These are phyloP conservation scores for Dryas integrifolia DNA, from an alignment of 331 rosid genomes.

Conservation along the genomic window DNA sequence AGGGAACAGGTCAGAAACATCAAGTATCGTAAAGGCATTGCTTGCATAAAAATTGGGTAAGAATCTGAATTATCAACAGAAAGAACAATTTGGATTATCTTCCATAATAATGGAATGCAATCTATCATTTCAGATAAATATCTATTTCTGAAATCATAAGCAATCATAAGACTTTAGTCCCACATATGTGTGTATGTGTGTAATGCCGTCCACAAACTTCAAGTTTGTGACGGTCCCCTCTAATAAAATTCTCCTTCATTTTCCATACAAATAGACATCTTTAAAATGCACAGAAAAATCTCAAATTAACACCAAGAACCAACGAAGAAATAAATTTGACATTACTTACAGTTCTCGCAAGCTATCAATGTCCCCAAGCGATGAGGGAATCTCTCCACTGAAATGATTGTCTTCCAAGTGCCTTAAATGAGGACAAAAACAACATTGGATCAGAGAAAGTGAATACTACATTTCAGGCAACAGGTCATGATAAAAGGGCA, in stretches of 20 bases:
- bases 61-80: constrained; percentile 12
- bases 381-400: constrained; percentile 70
- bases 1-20: constrained; percentile 26
- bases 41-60: background rate
- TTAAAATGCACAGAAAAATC: background rate
- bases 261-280: background rate
- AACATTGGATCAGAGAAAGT: constrained; percentile 15
- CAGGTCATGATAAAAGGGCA: constrained; percentile 16
- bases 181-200: background rate
- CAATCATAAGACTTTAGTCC: background rate
- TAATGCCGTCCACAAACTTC: too few relatives aligned
- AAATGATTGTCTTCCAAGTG: constrained; percentile 82
- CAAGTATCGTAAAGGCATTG: constrained; percentile 2
- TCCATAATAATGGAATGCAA: constrained; percentile 13
- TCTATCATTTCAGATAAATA: background rate
- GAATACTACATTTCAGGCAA: constrained; percentile 13
- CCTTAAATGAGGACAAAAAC: constrained; percentile 40
- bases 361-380: constrained; percentile 56
- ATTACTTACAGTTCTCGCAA: constrained; percentile 76
- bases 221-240: too few relatives aligned
- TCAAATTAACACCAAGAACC: background rate
- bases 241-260: background rate
- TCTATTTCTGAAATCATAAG: constrained; percentile 8
- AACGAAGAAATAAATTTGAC: constrained; percentile 5
- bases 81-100: constrained; percentile 8